Percentiles rank a stretch among this genome's conserved stretches.
phyloP scores from a whole-genome alignment of 2,329 filamentous ascomycete genomes.

The Zasmidium cellare region DNA sequence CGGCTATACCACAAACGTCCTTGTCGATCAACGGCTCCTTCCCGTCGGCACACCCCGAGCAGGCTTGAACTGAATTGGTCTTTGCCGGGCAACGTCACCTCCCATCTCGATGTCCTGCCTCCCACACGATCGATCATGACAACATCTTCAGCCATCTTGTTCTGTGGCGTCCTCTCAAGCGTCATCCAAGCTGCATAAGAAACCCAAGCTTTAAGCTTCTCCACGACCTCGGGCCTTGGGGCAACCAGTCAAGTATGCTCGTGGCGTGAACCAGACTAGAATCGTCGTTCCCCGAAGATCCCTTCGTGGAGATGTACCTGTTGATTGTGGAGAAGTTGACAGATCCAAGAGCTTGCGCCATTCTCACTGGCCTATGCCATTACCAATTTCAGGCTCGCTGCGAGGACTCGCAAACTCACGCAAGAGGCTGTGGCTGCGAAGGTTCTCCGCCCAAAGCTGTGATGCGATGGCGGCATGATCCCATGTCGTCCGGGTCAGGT shows the following conservation, averaged over 20 bases:
- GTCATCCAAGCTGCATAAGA: conserved; percentile 1
- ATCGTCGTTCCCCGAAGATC: not conserved
- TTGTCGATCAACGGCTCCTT: conserved; percentile 1
- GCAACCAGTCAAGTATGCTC: not conserved
- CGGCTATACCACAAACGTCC: not conserved
- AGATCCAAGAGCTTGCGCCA: not conserved
- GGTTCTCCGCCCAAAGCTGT: not conserved
- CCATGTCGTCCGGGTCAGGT: not conserved
- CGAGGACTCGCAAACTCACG: not conserved
- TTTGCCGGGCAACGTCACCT: not conserved
- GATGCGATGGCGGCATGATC: not conserved
- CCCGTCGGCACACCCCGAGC: not conserved
- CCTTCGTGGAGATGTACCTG: not conserved
- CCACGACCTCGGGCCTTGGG: not conserved
- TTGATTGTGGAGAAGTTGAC: not conserved
- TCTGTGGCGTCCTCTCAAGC: not conserved
- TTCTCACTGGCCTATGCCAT: not conserved
- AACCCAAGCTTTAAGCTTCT: not conserved
- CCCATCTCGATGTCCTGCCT: not conserved
- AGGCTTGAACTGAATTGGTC: not conserved
- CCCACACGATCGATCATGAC: not conserved
- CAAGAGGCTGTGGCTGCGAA: not conserved
- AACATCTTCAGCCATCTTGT: not conserved
- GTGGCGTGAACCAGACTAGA: not conserved
- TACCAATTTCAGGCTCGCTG: not conserved